Evolutionary conservation across 495 filamentous ascomycete genomes (phyloP).

Genomic region (Penicillium taxi): DNA sequence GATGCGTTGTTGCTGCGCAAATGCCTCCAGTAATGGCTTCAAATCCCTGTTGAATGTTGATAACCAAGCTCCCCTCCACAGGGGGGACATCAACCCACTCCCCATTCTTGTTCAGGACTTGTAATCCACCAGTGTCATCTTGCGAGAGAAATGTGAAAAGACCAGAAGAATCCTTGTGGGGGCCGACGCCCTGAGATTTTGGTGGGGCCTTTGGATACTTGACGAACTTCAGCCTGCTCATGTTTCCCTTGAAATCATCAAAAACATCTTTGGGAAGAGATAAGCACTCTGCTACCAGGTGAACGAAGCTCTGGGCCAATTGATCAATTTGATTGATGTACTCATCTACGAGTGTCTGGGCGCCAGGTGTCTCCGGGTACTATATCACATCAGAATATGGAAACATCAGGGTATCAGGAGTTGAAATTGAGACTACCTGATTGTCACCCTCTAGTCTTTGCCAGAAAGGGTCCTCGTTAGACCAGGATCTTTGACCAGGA

Average conservation of each 20-base stretch:
- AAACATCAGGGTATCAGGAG: no score
- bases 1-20: conserved; percentile 77
- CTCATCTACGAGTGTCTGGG: conserved; percentile 65
- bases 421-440: conserved; percentile 23
- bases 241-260: conserved; percentile 71
- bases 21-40: conserved; percentile 86
- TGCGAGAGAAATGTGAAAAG: conserved; percentile 44
- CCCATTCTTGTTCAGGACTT: conserved; percentile 43
- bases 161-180: conserved; percentile 83
- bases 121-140: conserved; percentile 48
- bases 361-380: conserved; percentile 49
- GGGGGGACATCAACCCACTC: conserved; percentile 45
- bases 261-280: conserved; percentile 66
- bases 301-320: conserved; percentile 66
- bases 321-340: conserved; percentile 68
- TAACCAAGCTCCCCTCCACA: conserved; percentile 41
- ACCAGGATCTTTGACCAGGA: conserved; percentile 25
- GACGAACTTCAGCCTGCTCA: conserved; percentile 90
- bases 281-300: conserved; percentile 76
- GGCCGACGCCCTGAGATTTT: conserved; percentile 68
- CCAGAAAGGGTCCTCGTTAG: conserved; percentile 71
- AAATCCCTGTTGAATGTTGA: conserved; percentile 73
- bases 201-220: conserved; percentile 71
- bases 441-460: conserved; percentile 38
- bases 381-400: no score